Percentiles rank a stretch among this genome's conserved stretches.
phyloP scores from a whole-genome alignment of 805 yeast genomes.

The Candida ponderosae region DNA sequence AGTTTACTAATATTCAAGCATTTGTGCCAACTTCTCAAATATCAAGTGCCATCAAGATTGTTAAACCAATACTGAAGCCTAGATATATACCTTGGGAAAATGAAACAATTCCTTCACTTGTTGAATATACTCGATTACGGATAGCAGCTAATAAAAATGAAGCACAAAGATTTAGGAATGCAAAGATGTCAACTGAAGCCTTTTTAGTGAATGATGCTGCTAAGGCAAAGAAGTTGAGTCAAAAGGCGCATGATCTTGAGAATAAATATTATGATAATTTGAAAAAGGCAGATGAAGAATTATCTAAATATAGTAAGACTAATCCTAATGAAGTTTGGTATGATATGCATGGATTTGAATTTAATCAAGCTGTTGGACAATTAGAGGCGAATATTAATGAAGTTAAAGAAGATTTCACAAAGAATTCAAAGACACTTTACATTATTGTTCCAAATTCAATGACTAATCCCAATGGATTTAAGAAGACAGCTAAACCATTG shows the following conservation, averaged over 20 bases:
- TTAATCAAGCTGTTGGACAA: slow-evolving; percentile 18
- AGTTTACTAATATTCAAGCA: slow-evolving; percentile 1
- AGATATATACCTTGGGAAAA: slow-evolving; percentile 17
- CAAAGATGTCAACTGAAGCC: slow-evolving; percentile 18
- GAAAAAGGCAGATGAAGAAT: slow-evolving; percentile 19
- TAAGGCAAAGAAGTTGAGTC: slow-evolving; percentile 18
- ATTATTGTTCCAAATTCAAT: slow-evolving; percentile 15
- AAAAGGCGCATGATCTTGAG: slow-evolving; percentile 16
- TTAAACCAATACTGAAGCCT: slow-evolving; percentile 16
- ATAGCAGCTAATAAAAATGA: slow-evolving; percentile 14
- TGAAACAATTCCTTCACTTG: slow-evolving; percentile 1
- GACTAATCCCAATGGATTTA: slow-evolving; percentile 8
- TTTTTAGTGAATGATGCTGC: slow-evolving; percentile 18
- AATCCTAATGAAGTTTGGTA: slow-evolving; percentile 16
- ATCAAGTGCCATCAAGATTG: slow-evolving; percentile 5
- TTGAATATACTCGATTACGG: slow-evolving; percentile 7
- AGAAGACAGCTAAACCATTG: slow-evolving; percentile 20
- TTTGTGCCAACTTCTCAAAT: slow-evolving; percentile 1
- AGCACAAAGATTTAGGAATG: slow-evolving; percentile 16
- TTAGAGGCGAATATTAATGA: slow-evolving; percentile 7
- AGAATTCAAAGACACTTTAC: slow-evolving; percentile 10
- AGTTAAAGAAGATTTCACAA: slow-evolving; percentile 4
- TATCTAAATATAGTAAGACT: slow-evolving; percentile 14
- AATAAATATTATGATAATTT: slow-evolving; percentile 12
- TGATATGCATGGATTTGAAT: slow-evolving; percentile 21